Base-by-base conservation (phyloP, 768 basidiomycete species). In the Cystobasidiopsis lactophilus region DNA sequence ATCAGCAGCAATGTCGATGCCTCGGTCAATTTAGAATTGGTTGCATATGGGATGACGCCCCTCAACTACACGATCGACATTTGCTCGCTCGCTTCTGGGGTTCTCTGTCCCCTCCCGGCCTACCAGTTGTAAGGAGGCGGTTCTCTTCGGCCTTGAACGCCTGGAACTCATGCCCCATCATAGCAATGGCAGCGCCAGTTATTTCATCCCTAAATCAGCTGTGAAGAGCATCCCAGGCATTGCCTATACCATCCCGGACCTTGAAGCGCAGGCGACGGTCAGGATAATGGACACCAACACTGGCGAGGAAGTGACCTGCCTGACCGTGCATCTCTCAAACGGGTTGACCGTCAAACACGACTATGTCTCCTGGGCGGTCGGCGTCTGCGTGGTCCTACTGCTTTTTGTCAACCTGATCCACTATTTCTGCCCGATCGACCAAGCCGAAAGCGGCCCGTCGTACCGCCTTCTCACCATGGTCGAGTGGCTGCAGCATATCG, bases 251-350 rank as follows among this genome's bases (percentile, higher is more conserved):
- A 80, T 98, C 35, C 91, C 91, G 3, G 83, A 98, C 66, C 72
- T 95, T 4, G 86, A 95, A 64, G 86, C 82, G 18, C 86, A 76
- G 61, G 86, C 78, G 0, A 81, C 85, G 60, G 69, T 95, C 51
- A 74, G 77, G 4, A 72, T 91, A 38, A 74, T 70, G 2, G 76
- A 83, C 56, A 73, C 77, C 30, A 69, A 70, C 46, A 82, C 83
- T 4, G 78, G 80, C 45, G 65, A 75, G 7, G 71, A 83, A 56
- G 83, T 79, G 50, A 85, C 86, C 0, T 98, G 91, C 61, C 74
- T 98, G 7, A 85, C 89, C 66, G 77, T 86, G 18, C 89, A 86
- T 2, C 70, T 95, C 11, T 79, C 84, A 18, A 98, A 98, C 64
- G 89, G 89, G 10, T 79, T 79, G 74, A 82, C 86, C 1, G 74